These are phyloP conservation scores for Przewalskia tangutica DNA, from an alignment of 257 asterid genomes.

Conservation along the genomic window DNA sequence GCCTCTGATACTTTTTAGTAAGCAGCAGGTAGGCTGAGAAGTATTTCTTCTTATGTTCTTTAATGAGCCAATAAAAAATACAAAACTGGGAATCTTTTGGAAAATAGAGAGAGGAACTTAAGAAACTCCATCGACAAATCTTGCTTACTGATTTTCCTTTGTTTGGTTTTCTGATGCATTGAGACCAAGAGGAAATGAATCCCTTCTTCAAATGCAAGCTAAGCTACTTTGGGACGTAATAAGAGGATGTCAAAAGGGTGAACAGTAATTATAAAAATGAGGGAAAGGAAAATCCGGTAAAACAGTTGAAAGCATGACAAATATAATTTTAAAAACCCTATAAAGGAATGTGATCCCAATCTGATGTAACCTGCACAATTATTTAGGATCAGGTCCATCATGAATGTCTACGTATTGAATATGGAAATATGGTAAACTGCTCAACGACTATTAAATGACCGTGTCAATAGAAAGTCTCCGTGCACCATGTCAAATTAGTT, in stretches of 20 bases:
- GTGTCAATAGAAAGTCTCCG: background rate
- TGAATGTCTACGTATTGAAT: background rate
- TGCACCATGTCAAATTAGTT: background rate
- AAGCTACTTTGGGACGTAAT: background rate
- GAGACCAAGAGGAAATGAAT: background rate
- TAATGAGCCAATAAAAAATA: background rate
- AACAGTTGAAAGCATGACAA: background rate
- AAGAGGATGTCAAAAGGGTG: background rate
- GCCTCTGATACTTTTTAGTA: background rate
- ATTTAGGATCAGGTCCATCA: background rate
- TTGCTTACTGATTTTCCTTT: background rate
- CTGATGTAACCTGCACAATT: background rate
- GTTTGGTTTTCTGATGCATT: background rate
- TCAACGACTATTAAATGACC: background rate
- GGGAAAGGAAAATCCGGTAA: background rate
- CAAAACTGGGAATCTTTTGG: background rate
- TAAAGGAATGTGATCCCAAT: background rate
- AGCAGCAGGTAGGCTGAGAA: background rate
- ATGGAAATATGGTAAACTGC: background rate
- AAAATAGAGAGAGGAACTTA: background rate
- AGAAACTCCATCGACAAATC: background rate
- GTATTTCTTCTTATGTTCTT: background rate
- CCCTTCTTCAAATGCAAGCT: background rate
- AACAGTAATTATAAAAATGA: background rate
- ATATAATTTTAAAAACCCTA: background rate